A percentile compares a stretch with the other conserved stretches of the same genome.
Evolutionary conservation across 2,329 filamentous ascomycete genomes (phyloP).

Genomic region (Neoascochyta sp.): DNA sequence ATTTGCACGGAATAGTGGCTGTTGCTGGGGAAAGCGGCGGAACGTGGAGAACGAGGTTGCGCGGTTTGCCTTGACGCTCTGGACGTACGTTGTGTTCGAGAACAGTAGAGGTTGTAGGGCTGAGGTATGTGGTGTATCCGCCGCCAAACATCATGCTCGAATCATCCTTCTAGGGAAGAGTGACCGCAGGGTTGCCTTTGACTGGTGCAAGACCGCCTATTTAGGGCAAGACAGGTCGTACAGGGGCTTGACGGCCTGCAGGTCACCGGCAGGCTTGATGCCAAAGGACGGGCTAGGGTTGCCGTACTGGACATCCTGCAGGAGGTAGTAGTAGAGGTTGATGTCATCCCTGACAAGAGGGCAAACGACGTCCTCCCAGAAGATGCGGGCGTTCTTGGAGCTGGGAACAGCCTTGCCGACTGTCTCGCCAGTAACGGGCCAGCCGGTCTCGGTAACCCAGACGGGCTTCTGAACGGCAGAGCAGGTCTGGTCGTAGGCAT

Average conservation of each 20-base stretch:
- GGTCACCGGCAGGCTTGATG: constrained; percentile 53
- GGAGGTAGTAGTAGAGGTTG: constrained; percentile 68
- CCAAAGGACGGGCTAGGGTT: constrained; percentile 68
- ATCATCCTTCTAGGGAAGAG: constrained; percentile 22
- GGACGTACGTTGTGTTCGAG: constrained; percentile 49
- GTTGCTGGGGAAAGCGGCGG: constrained; percentile 33
- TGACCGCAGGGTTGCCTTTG: constrained; percentile 9
- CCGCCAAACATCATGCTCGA: constrained; percentile 42
- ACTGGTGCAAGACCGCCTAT: constrained; percentile 7
- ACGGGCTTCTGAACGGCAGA: constrained; percentile 63
- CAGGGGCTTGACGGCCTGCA: constrained; percentile 26
- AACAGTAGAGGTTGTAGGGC: constrained; percentile 37
- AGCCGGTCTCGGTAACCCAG: constrained; percentile 86
- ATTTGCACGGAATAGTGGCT: constrained; percentile 5
- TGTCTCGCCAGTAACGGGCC: constrained; percentile 68
- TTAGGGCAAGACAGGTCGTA: constrained; percentile 38
- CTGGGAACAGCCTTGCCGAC: constrained; percentile 60
- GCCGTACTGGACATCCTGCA: constrained; percentile 61
- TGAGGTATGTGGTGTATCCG: constrained; percentile 41
- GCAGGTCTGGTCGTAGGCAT: constrained; percentile 60
- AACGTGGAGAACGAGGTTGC: constrained; percentile 49
- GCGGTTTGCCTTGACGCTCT: constrained; percentile 41
- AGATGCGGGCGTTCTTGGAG: constrained; percentile 67
- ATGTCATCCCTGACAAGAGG: constrained; percentile 55
- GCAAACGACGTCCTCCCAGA: constrained; percentile 78